Evolutionary conservation across 2,329 filamentous ascomycete genomes (phyloP), one percentile per base, ranked within the genome.

Genomic region (Botrytis cinerea): DNA sequence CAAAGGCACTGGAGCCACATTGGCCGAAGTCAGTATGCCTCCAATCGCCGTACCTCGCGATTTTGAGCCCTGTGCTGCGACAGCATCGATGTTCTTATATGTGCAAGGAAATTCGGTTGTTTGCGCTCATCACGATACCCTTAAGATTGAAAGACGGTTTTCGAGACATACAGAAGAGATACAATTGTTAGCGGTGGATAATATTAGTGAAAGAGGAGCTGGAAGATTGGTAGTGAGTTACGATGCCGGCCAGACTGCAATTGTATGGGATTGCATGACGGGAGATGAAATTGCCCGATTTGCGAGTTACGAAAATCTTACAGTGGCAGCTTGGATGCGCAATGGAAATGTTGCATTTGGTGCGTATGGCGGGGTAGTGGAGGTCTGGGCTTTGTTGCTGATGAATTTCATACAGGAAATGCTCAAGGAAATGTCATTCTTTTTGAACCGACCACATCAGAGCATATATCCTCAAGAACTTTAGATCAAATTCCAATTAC

Each of bases 271-370:
- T 83, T 87, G 98, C 75, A 90, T 97, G 84, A 97, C 94, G 0
- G 96, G 96, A 67, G 91, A 94, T 74, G 94, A 98, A 82, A 88
- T 98, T 74, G 91, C 95, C 57, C 89, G 95, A n/a, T 98, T 98
- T 84, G 91, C 92, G 38, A 96, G 95, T 0, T 98, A 97, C 80
- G 94, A 97, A 80, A 89, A 93, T 77, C 87, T 98, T 76, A 91
- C 91, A 35, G 91, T 93, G 45, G 95, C 95, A 54, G 87, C 93
- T 20, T 99, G 96, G 94, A 98, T 99, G 95, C 89, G 92, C 62
- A 98, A 98, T 83, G 96, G 96, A 72, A 97, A 97, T 83, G 91
- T 99, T 77, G 95, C 94, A 54, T 98, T 98, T 85, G 96, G 95
- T 98, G 86, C 82, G 90, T 71, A 71, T 48, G 46, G 46, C 32